Evolutionary conservation across 2,329 filamentous ascomycete species (phyloP), one percentile per base, ranked within the genome.

Genomic region (Podosphaera aphanis): DNA sequence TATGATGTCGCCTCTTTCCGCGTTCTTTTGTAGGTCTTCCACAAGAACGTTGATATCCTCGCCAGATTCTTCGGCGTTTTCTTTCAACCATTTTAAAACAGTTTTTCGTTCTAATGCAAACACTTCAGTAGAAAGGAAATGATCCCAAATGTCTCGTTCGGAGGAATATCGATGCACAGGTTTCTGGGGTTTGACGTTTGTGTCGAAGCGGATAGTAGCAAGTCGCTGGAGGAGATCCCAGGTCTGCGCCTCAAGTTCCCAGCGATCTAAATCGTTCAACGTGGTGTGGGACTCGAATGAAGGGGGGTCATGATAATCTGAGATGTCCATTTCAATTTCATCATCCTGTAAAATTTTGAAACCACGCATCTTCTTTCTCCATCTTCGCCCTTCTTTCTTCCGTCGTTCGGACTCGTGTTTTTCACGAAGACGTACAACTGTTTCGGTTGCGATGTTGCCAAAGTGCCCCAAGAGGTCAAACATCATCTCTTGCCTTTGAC

Each of bases 71-170:
- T 77, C 73, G 1, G 83, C 81, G 38, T 77, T 83, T 52, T 73
- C 73, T 60, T 93, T 83, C 27, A 98, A 66, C 83, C 90, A 95
- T 59, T 82, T 77, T 48, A 94, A 67, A 11, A 94, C 74, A 20
- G 81, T 70, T 51, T 79, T 75, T 54, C 84, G 79, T 63, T 94
- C 85, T 49, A 74, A 70, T 5, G 84, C 85, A 44, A 74, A 65
- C 27, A 77, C 69, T 57, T 93, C 79, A 2, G 74, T 71, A 20
- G 78, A 62, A 36, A 93, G 59, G 54, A 94, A 93, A 31, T 79
- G 71, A 27, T 79, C 67, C 73, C 75, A 92, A 36, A 80, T 62
- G 48, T 78, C 70, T 45, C 61, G 64, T 55, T 77, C 73, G 1
- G 68, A 64, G 21, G 72, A 73, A 57, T 77, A 79, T 25, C 64